phyloP scores from a whole-genome alignment of 163 green algal species.

The Prototheca cutis region DNA sequence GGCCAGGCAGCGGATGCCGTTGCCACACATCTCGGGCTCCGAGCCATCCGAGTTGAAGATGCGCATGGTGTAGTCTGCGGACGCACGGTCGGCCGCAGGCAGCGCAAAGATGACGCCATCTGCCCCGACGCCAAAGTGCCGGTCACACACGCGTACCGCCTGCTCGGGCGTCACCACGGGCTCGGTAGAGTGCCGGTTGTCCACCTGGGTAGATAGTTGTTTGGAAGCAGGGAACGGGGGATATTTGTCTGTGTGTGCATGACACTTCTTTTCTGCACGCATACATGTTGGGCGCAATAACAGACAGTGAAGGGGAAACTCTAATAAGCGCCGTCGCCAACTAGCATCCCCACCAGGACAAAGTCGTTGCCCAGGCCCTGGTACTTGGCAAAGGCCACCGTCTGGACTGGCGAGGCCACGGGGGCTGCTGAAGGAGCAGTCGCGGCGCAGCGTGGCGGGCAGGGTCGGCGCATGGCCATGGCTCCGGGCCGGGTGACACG shows the following conservation, averaged over 20 bases:
- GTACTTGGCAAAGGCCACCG: constrained; percentile 86
- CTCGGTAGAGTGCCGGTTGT: constrained; percentile 74
- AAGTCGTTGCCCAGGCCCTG: constrained; percentile 98
- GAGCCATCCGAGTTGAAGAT: constrained; percentile 97
- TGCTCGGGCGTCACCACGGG: constrained; percentile 70
- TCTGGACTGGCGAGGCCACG: not conserved
- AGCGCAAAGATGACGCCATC: constrained; percentile 97
- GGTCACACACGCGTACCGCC: constrained; percentile 79
- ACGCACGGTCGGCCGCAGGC: constrained; percentile 43
- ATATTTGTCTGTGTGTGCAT: no score
- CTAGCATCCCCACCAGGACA: constrained; percentile 70
- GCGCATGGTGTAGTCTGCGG: constrained; percentile 93
- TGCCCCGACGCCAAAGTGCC: constrained; percentile 93
- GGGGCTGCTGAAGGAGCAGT: not conserved
- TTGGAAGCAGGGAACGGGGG: not conserved
- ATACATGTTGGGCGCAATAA: no score
- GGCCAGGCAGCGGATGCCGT: constrained; percentile 96
- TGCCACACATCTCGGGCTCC: constrained; percentile 99
- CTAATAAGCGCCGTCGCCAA: no score
- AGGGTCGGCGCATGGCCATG: no score
- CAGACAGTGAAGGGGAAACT: no score
- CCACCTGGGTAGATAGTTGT: constrained; percentile 66
- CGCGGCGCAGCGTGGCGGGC: not conserved
- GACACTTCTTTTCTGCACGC: no score
- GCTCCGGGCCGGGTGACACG: no score